Conservation (phyloP, 495 filamentous ascomycete species). For the Penicillium mononematosum region DNA sequence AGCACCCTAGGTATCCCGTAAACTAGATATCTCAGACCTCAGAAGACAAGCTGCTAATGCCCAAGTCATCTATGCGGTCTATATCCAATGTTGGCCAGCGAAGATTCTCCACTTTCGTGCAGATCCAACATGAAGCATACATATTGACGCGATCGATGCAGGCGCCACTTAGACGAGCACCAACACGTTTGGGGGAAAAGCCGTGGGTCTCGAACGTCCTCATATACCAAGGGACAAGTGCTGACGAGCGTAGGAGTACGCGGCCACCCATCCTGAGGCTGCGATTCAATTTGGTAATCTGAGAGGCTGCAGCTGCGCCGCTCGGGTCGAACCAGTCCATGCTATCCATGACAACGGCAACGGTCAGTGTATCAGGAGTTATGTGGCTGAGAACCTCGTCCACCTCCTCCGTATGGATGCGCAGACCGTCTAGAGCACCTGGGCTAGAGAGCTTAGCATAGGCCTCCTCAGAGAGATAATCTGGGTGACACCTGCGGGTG, state of each 20-base stretch:
- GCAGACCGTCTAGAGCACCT: neutral
- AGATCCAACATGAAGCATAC: conserved; percentile 4
- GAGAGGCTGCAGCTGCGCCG: neutral
- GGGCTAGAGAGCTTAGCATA: neutral
- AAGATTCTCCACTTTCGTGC: neutral
- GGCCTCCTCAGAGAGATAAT: neutral
- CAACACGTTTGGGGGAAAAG: neutral
- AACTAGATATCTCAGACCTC: no score
- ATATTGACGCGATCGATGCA: conserved; percentile 3
- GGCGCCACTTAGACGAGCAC: neutral
- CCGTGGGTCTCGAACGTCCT: neutral
- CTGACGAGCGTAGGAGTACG: neutral
- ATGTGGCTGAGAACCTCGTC: neutral
- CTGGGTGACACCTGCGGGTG: neutral
- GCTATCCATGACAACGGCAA: conserved; percentile 1
- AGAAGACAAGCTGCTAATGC: no score
- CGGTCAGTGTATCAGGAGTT: neutral
- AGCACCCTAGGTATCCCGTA: neutral
- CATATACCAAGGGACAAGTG: neutral
- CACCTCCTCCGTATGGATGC: neutral
- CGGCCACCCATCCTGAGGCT: neutral
- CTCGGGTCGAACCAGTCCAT: conserved; percentile 2
- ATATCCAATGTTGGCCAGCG: neutral
- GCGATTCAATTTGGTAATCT: neutral
- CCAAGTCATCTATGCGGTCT: no score